These are phyloP conservation scores for Apiosordaria backusii DNA, from an alignment of 495 filamentous ascomycete species.

Conservation along the genomic window DNA sequence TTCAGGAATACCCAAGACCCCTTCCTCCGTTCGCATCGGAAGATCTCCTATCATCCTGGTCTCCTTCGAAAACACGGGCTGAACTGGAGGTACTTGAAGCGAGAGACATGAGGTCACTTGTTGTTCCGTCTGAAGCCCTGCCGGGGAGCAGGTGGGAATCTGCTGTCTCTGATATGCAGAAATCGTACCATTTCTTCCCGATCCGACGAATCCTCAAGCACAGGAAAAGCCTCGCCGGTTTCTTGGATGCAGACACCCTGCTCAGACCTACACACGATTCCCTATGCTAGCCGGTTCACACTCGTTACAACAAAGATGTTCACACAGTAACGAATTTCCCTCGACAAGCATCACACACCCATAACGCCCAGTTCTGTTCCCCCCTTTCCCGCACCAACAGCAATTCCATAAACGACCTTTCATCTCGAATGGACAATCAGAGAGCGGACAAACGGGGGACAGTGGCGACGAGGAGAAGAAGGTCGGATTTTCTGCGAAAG, in stretches of 20 bases:
- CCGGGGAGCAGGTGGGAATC: background rate
- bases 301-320: constrained; percentile 40
- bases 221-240: background rate
- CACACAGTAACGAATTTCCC: constrained; percentile 37
- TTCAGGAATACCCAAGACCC: background rate
- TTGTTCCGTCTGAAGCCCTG: background rate
- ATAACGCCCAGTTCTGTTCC: constrained; percentile 39
- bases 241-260: constrained; percentile 5
- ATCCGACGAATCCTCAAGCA: background rate
- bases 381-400: constrained; percentile 42
- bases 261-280: background rate
- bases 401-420: constrained; percentile 40
- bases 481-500: constrained; percentile 24
- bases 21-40: background rate
- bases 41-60: background rate
- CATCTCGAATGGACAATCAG: constrained; percentile 38
- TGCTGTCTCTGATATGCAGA: background rate
- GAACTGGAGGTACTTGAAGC: background rate
- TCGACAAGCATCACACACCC: constrained; percentile 41
- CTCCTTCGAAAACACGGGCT: background rate
- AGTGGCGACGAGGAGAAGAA: constrained; percentile 32
- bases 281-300: constrained; percentile 28
- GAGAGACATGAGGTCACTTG: background rate
- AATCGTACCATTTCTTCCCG: background rate
- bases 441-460: constrained; percentile 31